Percentiles rank a stretch among this genome's conserved stretches.
Conservation (phyloP, 2,329 filamentous ascomycete genomes). For the Parastagonospora nodorum region DNA sequence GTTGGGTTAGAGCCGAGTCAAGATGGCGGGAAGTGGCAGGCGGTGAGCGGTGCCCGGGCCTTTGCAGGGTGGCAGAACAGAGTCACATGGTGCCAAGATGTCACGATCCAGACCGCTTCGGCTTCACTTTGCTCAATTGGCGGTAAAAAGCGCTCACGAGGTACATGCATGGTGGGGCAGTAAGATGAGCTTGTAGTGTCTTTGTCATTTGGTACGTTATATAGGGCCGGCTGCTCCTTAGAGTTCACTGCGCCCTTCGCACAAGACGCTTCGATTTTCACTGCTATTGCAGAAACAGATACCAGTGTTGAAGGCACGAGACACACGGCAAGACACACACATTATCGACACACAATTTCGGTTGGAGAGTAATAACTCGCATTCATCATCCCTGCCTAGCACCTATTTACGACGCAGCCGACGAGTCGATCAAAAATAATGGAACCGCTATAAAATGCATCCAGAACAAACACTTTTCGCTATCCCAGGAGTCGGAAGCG, state of each 20-base stretch:
- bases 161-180: slow-evolving; percentile 13
- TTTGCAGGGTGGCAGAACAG: slow-evolving; percentile 13
- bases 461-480: slow-evolving; percentile 39
- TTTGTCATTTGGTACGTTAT: slow-evolving; percentile 21
- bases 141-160: slow-evolving; percentile 24
- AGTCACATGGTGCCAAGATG: slow-evolving; percentile 32
- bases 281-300: background rate
- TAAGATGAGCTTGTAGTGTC: slow-evolving; percentile 23
- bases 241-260: background rate
- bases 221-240: slow-evolving; percentile 8
- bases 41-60: slow-evolving; percentile 25
- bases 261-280: background rate
- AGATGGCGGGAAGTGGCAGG: slow-evolving; percentile 25
- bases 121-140: slow-evolving; percentile 18
- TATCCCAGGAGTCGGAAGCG: slow-evolving; percentile 26
- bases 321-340: slow-evolving; percentile 1
- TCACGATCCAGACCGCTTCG: slow-evolving; percentile 36
- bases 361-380: slow-evolving; percentile 15
- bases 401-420: slow-evolving; percentile 32
- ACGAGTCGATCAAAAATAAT: slow-evolving; percentile 22
- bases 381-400: slow-evolving; percentile 26
- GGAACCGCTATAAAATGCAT: slow-evolving; percentile 40
- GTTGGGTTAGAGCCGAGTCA: slow-evolving; percentile 12
- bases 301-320: background rate
- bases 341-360: slow-evolving; percentile 12